A percentile compares a stretch with the other conserved stretches of the same genome.
Conservation (phyloP, 164 flowering plant genomes). For the Vitis labrusca region DNA sequence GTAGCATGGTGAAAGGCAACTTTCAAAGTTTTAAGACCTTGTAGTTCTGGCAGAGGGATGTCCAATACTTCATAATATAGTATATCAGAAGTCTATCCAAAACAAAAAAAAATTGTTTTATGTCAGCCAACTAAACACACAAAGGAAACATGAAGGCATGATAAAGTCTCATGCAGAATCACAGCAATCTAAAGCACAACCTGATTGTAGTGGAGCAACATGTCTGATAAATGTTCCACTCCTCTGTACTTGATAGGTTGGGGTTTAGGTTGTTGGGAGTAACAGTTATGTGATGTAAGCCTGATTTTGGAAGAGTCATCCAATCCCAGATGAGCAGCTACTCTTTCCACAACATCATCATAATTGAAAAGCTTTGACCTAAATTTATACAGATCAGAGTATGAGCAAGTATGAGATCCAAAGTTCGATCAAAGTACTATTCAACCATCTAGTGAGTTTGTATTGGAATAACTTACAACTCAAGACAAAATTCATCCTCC, state of each 20-base stretch:
- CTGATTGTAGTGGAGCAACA: not conserved
- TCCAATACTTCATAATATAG: slow-evolving; percentile 83
- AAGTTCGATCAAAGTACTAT: too few relatives aligned
- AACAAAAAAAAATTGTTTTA: not conserved
- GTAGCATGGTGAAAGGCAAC: slow-evolving; percentile 40
- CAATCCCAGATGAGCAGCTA: slow-evolving; percentile 67
- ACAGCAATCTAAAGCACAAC: too few relatives aligned
- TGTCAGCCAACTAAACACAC: not conserved
- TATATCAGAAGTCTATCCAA: slow-evolving; percentile 64
- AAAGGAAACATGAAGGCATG: not conserved
- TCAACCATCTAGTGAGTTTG: not conserved
- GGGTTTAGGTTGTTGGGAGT: slow-evolving; percentile 71
- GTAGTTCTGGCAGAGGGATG: slow-evolving; percentile 78
- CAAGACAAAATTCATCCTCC: slow-evolving; percentile 67
- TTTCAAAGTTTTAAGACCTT: slow-evolving; percentile 37
- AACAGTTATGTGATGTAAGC: slow-evolving; percentile 81
- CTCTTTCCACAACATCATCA: slow-evolving; percentile 84
- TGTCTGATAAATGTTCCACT: slow-evolving; percentile 60
- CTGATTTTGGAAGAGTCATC: slow-evolving; percentile 77
- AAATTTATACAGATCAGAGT: slow-evolving; percentile 1
- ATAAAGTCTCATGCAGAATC: too few relatives aligned
- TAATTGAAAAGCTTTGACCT: slow-evolving; percentile 74
- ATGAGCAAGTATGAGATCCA: too few relatives aligned
- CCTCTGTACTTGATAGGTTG: slow-evolving; percentile 68
- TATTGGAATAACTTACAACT: slow-evolving; percentile 43